A percentile compares a stretch with the other conserved stretches of the same genome.
These are phyloP conservation scores for Stemphylium beticola DNA, from an alignment of 2,329 filamentous ascomycete genomes.

Conservation along the genomic window DNA sequence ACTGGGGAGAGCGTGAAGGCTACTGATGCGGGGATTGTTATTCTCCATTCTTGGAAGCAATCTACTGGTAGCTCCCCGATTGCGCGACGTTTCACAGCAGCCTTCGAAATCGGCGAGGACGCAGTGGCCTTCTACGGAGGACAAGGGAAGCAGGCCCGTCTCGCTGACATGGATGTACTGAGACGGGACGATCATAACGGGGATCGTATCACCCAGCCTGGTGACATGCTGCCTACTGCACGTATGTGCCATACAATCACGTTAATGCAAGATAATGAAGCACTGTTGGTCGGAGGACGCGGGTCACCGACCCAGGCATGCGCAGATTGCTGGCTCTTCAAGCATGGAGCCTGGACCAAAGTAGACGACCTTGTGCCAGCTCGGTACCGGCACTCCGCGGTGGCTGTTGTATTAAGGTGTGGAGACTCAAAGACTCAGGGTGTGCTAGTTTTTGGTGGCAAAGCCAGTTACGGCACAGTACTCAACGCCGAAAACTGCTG, in stretches of 20 bases:
- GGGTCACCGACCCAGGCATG: slow-evolving; percentile 74
- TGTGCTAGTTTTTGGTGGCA: slow-evolving; percentile 56
- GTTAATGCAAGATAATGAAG: slow-evolving; percentile 62
- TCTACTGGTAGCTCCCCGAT: slow-evolving; percentile 20
- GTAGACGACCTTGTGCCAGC: slow-evolving; percentile 71
- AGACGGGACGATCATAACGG: slow-evolving; percentile 34
- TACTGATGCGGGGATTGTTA: slow-evolving; percentile 16
- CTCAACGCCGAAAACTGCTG: slow-evolving; percentile 47
- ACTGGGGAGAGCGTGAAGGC: slow-evolving; percentile 2
- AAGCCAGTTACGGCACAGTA: slow-evolving; percentile 50
- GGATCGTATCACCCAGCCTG: slow-evolving; percentile 28
- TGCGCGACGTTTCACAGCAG: slow-evolving; percentile 50
- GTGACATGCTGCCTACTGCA: slow-evolving; percentile 46
- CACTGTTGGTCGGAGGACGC: slow-evolving; percentile 77
- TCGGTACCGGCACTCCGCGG: slow-evolving; percentile 76
- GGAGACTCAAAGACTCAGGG: slow-evolving; percentile 50
- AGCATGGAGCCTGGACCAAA: slow-evolving; percentile 67
- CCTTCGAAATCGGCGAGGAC: slow-evolving; percentile 39
- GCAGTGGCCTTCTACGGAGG: slow-evolving; percentile 53
- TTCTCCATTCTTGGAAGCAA: slow-evolving; percentile 21
- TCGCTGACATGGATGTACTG: slow-evolving; percentile 53
- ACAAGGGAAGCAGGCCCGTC: slow-evolving; percentile 55
- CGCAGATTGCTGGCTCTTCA: slow-evolving; percentile 77
- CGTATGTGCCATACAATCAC: slow-evolving; percentile 80
- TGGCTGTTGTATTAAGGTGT: slow-evolving; percentile 53